Evolutionary conservation across 2,329 filamentous ascomycete genomes (phyloP).

Genomic region (Beauveria pseudobassiana): DNA sequence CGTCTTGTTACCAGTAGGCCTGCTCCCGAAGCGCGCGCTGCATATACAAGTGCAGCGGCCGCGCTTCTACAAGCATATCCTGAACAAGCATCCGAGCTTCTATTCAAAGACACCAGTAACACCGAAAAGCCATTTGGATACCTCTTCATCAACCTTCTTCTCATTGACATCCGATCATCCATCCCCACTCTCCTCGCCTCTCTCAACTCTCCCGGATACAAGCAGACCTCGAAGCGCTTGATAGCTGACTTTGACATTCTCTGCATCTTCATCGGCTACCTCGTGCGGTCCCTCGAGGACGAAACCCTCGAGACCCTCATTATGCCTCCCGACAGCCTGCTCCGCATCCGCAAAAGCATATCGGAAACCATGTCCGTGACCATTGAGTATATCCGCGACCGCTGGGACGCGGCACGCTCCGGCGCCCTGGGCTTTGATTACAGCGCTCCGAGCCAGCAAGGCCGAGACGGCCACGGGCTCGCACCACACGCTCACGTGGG

Average conservation of each 20-base stretch:
- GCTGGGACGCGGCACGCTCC: conserved; percentile 61
- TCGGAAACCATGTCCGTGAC: conserved; percentile 56
- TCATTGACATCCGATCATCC: conserved; percentile 58
- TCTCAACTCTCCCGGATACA: conserved; percentile 49
- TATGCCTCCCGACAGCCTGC: conserved; percentile 50
- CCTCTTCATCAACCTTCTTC: conserved; percentile 55
- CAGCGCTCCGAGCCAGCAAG: conserved; percentile 40
- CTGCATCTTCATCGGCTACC: conserved; percentile 51
- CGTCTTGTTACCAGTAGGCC: conserved; percentile 48
- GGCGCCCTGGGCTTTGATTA: conserved; percentile 55
- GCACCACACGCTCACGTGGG: conserved; percentile 48
- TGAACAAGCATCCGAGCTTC: conserved; percentile 32
- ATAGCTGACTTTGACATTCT: conserved; percentile 56
- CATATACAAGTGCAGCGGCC: conserved; percentile 52
- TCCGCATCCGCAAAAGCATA: conserved; percentile 53
- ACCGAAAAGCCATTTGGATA: conserved; percentile 51
- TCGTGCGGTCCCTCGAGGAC: conserved; percentile 48
- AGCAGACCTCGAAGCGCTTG: conserved; percentile 42
- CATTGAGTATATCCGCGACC: conserved; percentile 59
- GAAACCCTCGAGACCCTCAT: conserved; percentile 31
- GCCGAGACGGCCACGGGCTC: conserved; percentile 38
- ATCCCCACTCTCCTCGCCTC: conserved; percentile 52
- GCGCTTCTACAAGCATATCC: conserved; percentile 51
- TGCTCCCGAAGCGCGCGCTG: conserved; percentile 45
- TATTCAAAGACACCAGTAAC: conserved; percentile 42